Evolutionary conservation across 257 asterid species (phyloP), one percentile per base, ranked within the genome.

Genomic region (Solanum medicagineum): DNA sequence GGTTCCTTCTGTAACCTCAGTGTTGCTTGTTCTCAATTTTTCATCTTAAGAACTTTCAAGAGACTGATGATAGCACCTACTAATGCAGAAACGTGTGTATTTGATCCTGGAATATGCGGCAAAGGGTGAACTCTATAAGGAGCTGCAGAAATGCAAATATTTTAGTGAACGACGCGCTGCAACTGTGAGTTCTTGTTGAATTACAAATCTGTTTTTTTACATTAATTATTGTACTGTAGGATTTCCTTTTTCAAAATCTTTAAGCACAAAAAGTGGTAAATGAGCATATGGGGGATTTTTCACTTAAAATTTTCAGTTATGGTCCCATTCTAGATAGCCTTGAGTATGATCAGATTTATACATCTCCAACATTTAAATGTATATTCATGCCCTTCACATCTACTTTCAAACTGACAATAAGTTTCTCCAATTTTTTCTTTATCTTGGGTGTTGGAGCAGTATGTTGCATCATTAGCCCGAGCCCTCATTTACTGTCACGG

Each of bases 401-500:
- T 63, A 82, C 51, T 63, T 74, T 80, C 7, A 45, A 80, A 81
- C 83, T 80, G 83, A 53, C 62, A 20, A 77, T 29, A 53, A 1
- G 57, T 51, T 32, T 84, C 42, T 82, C 44, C 42, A 2, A 73
- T 65, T 71, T 40, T 87, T 16, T 17, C 26, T 36, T 75, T 79
- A 4, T 83, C 79, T 63, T 88, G 86, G 87, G 55, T 45, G 40
- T 29, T 68, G 53, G 62, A 74, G 81, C 95, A 97, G 99, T 97
- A 95, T 86, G 91, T 97, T 70, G 98, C 98, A 85, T 95, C 98
- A 29, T 89, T 97, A 81, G 99, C 98, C 84, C 94, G 98, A 49
- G 99, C 99, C 24, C 96, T 97, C 84, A 90, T 95, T 85, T 97
- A 97, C 84, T 97, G 98, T 73, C 99, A 97, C 87, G 99, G 98